These are phyloP conservation scores for Arthroderma uncinatum DNA, from an alignment of 2,329 filamentous ascomycete species.

Conservation along the genomic window DNA sequence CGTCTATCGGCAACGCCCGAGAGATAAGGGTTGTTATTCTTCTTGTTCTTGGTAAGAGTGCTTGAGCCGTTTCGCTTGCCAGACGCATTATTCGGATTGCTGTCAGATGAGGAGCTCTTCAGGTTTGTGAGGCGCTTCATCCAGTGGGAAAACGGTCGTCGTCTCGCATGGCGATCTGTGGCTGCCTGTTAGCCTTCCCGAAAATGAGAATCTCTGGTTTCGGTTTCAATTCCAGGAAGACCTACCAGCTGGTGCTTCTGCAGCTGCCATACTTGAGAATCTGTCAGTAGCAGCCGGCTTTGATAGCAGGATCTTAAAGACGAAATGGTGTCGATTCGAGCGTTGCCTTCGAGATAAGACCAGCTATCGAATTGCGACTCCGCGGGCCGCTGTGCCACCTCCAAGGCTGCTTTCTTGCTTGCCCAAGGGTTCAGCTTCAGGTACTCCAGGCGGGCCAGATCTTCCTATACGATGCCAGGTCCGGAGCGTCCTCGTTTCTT, in stretches of 20 bases:
- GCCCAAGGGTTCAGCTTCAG: neutral
- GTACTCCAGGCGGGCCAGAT: too few relatives aligned
- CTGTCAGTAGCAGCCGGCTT: neutral
- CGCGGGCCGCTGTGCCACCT: too few relatives aligned
- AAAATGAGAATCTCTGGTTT: neutral
- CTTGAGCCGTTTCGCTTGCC: slow-evolving; percentile 25
- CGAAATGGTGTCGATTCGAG: neutral
- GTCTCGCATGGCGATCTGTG: slow-evolving; percentile 59
- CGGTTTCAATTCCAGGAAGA: too few relatives aligned
- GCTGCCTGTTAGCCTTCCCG: neutral
- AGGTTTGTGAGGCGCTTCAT: slow-evolving; percentile 88
- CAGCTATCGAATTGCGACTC: neutral
- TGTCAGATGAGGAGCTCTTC: slow-evolving; percentile 56
- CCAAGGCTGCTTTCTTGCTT: neutral
- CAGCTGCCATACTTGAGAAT: neutral
- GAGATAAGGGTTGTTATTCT: slow-evolving; percentile 86
- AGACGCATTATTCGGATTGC: slow-evolving; percentile 28
- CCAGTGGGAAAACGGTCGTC: slow-evolving; percentile 82
- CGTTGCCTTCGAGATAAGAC: neutral
- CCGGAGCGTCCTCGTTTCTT: too few relatives aligned
- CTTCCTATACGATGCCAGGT: too few relatives aligned
- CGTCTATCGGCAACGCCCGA: slow-evolving; percentile 50
- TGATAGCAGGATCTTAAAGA: neutral
- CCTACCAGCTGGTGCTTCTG: neutral
- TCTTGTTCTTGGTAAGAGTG: slow-evolving; percentile 40